Base-by-base conservation (phyloP, 495 filamentous ascomycete genomes). In the Corynascus novoguineensis region DNA sequence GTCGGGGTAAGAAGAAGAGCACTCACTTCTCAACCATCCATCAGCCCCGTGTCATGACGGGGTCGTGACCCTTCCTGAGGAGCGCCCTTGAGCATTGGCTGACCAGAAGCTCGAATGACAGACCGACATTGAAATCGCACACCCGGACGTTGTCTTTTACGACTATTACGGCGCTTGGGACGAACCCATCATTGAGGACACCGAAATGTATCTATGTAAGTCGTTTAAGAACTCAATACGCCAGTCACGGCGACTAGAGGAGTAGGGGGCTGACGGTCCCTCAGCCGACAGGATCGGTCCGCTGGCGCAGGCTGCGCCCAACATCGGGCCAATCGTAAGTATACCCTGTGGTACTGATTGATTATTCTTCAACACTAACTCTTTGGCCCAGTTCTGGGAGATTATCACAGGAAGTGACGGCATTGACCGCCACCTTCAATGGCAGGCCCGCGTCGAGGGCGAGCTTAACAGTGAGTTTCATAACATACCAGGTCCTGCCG, bases 251-350 rank as follows among this genome's bases (percentile, higher is more conserved):
- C 19, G 10, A 19, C 21, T 68, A 73, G 47, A 73, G 81, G 38
- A 1, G 0, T 11, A 32, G 24, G n/a, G 1, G 24, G 73, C 40
- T 56, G 47, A 14, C 38, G 14, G 31, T 24, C 2, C 64, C n/a
- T 56, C 74, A 65, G 75, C 68, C 55, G 74, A 78, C 34, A 72
- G 82, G 24, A 78, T 74, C 40, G 86, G 85, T 42, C 79, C 84
- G 38, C 70, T 88, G 15, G 78, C 86, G 25, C 83, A 86, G 66
- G 78, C 86, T 56, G 86, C 86, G 56, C 85, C 85, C 41, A 80
- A 82, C 53, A 83, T 84, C 37, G 79, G 79, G 5, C 75, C 81
- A 9, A 78, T 85, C 35, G 61, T 66, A 29, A 53, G 64, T 57
- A 1, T 15, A 50, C 25, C 0, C 4, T 5, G 2, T 44, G 27